Evolutionary conservation across 2,329 filamentous ascomycete genomes (phyloP).

Genomic region (Fusarium odoratissimum): DNA sequence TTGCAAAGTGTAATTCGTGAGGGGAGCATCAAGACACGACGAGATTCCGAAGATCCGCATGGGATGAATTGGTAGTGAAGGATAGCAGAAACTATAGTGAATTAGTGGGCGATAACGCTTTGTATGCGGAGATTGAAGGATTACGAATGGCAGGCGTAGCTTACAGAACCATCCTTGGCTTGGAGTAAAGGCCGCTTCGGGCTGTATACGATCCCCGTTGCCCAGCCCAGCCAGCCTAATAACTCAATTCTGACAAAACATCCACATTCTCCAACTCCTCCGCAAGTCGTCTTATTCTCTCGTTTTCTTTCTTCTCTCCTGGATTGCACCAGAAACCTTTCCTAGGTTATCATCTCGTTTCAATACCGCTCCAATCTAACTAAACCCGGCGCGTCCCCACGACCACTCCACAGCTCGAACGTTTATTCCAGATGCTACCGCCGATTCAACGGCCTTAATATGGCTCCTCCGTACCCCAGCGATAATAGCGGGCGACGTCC

Average conservation of each 20-base stretch:
- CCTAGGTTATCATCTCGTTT: background rate
- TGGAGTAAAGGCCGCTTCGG: conserved; percentile 16
- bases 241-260: conserved; percentile 32
- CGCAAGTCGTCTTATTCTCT: conserved; percentile 10
- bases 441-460: conserved; percentile 38
- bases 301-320: background rate
- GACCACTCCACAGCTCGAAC: conserved; percentile 17
- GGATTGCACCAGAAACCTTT: background rate
- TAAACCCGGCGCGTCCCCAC: conserved; percentile 11
- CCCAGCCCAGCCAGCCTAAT: conserved; percentile 6
- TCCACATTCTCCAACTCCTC: conserved; percentile 10
- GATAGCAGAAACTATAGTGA: background rate
- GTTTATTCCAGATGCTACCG: conserved; percentile 43
- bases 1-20: conserved; percentile 2
- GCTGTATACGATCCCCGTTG: conserved; percentile 25
- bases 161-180: conserved; percentile 3
- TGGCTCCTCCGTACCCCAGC: conserved; percentile 45
- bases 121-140: background rate
- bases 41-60: background rate
- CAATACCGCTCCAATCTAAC: conserved; percentile 1
- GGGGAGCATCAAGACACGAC: background rate
- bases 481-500: conserved; percentile 37
- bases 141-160: conserved; percentile 3
- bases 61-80: background rate
- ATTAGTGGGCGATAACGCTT: background rate